Evolutionary conservation across 345 rosid species (phyloP).

Genomic region (Xanthoceras sorbifolium): DNA sequence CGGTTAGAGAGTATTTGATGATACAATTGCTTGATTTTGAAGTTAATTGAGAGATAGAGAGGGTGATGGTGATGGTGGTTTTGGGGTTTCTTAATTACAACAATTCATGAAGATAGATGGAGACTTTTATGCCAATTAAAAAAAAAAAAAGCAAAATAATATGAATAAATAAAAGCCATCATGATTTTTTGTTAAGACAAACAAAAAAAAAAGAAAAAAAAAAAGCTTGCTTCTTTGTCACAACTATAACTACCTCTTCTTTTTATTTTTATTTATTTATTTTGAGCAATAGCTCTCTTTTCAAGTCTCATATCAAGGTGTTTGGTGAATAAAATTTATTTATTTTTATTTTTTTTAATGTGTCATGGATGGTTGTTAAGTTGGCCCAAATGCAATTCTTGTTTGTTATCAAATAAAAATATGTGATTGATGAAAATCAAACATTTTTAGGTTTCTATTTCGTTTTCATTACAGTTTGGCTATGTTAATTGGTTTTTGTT

Average conservation of each 20-base stretch:
- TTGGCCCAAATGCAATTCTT: conserved; percentile 16
- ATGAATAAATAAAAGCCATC: conserved; percentile 15
- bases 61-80: conserved; percentile 4
- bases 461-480: conserved; percentile 35
- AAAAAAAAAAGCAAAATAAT: not conserved
- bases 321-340: conserved; percentile 34
- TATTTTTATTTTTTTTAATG: not conserved
- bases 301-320: conserved; percentile 7
- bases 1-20: conserved; percentile 40
- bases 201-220: too few relatives aligned
- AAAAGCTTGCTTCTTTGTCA: conserved; percentile 44
- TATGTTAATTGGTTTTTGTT: not conserved
- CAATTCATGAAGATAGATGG: conserved; percentile 25
- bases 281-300: conserved; percentile 7
- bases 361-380: conserved; percentile 35
- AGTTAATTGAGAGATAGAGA: conserved; percentile 22
- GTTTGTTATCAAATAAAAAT: not conserved
- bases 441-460: conserved; percentile 22
- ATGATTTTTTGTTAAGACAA: conserved; percentile 12
- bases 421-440: not conserved
- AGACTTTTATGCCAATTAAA: conserved; percentile 15
- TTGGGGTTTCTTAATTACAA: conserved; percentile 20
- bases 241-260: conserved; percentile 42
- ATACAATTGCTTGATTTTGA: conserved; percentile 34
- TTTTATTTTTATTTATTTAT: not conserved